phyloP scores from a whole-genome alignment of 257 asterid species.

The Ophiorrhiza pumila region DNA sequence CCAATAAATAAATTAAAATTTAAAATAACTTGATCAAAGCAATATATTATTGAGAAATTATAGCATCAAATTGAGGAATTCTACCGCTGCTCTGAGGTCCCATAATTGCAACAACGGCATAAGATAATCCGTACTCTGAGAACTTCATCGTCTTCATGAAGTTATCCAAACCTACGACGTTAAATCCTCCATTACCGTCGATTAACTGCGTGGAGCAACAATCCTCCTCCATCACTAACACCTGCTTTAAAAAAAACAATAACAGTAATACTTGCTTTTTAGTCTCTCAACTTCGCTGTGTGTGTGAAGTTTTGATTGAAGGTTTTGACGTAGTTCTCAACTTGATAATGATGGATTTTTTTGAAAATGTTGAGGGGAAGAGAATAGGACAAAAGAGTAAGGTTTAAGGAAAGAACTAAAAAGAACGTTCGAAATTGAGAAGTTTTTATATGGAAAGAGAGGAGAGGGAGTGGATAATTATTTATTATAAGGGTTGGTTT shows the following conservation, averaged over 20 bases:
- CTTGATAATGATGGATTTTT: too few relatives aligned
- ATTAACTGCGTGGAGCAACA: slow-evolving; percentile 91
- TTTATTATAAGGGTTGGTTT: too few relatives aligned
- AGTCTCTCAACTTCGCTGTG: too few relatives aligned
- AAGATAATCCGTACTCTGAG: slow-evolving; percentile 89
- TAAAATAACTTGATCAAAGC: not conserved
- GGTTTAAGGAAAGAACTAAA: slow-evolving; percentile 13
- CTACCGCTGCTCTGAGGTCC: slow-evolving; percentile 99
- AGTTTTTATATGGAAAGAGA: not conserved
- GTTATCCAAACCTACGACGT: slow-evolving; percentile 60
- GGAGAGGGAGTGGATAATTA: not conserved
- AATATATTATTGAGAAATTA: not conserved
- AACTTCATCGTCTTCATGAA: slow-evolving; percentile 79
- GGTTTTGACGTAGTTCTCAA: too few relatives aligned
- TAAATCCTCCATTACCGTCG: slow-evolving; percentile 84
- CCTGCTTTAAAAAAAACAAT: too few relatives aligned
- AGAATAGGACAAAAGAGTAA: not conserved
- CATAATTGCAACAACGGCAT: slow-evolving; percentile 94
- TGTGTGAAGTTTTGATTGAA: too few relatives aligned
- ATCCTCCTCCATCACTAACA: slow-evolving; percentile 10
- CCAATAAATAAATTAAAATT: not conserved
- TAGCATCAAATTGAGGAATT: slow-evolving; percentile 15
- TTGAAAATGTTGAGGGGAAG: not conserved
- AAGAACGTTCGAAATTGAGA: too few relatives aligned
- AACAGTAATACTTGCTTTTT: too few relatives aligned